phyloP scores from a whole-genome alignment of 192 early-diverging fungal genomes.

The Phlyctochytrium arcticum region DNA sequence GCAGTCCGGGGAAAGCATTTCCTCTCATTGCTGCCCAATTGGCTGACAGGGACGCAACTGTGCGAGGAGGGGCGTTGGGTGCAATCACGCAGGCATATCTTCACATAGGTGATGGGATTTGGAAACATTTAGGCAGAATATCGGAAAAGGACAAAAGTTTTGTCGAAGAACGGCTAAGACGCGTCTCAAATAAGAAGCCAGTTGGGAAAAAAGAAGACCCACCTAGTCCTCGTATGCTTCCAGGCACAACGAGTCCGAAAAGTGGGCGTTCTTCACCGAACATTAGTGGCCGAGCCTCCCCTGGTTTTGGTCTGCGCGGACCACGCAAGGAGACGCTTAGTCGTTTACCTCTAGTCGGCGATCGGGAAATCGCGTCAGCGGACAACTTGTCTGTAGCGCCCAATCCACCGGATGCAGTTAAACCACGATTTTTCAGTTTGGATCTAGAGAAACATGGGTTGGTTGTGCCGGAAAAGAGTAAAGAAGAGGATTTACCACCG shows the following conservation, averaged over 20 bases:
- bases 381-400: neutral
- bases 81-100: slow-evolving; percentile 71
- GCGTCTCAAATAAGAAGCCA: slow-evolving; percentile 23
- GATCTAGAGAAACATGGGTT: neutral
- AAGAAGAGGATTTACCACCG: neutral
- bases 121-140: slow-evolving; percentile 65
- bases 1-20: slow-evolving; percentile 60
- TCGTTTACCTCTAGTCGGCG: too few relatives aligned
- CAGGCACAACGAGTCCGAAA: neutral
- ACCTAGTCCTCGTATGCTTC: neutral
- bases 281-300: neutral
- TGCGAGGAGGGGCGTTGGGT: slow-evolving; percentile 73
- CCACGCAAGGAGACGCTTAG: too few relatives aligned
- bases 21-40: slow-evolving; percentile 71
- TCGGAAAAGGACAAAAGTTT: slow-evolving; percentile 79
- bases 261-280: neutral
- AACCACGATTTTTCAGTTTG: neutral
- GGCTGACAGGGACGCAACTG: slow-evolving; percentile 74
- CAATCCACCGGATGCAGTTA: neutral
- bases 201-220: neutral
- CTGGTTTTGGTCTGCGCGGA: too few relatives aligned
- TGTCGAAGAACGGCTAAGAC: slow-evolving; percentile 74
- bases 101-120: slow-evolving; percentile 70
- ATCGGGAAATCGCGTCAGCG: neutral
- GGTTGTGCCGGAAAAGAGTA: neutral